Base-by-base conservation (phyloP, 2,329 filamentous ascomycete genomes). In the Penicillium verrucosum region DNA sequence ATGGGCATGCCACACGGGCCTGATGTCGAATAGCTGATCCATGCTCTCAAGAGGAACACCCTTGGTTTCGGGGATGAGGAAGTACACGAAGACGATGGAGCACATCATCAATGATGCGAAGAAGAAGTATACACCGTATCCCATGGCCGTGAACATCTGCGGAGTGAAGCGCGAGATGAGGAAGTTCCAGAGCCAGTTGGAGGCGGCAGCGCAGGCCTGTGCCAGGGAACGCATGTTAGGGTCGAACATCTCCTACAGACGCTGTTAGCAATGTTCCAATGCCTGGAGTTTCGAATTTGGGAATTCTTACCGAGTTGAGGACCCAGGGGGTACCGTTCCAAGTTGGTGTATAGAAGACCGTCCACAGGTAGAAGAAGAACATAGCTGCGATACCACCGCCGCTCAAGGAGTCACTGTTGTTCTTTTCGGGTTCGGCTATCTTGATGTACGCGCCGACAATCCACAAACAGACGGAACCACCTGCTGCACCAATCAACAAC, bases 271-370 rank as follows among this genome's bases (percentile, higher is more conserved):
- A 40, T 21, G 25, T 25, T 37, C 21, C 14, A 49, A 18, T 30
- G 7, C n/a, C 29, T 41, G 36, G 11, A 43, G 36, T 29, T 5
- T 5, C 12, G 7, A 14, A 5, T 30, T 23, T 47, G 29, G 18
- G 41, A 30, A 30, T 54, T 18, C 67, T 60, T 66, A 72, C 69
- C 25, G 81, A 82, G 77, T 89, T 90, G 68, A 89, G 75, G 25
- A 92, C 87, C 89, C 89, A 92, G 0, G 88, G 88, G 0, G 86
- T 89, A 1, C 87, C 87, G 67, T 89, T 89, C 87, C 86, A 90
- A 0, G 84, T 83, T 0, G 84, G 87, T 0, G 86, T 89, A 75
- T 91, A 92, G 73, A 87, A 88, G 1, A 82, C 83, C 0, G 87
- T 89, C 85, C 86, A 90, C 1, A 90, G 79, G 67, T 90, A 90